phyloP scores from a whole-genome alignment of 345 rosid species.

The Lumnitzera littorea region DNA sequence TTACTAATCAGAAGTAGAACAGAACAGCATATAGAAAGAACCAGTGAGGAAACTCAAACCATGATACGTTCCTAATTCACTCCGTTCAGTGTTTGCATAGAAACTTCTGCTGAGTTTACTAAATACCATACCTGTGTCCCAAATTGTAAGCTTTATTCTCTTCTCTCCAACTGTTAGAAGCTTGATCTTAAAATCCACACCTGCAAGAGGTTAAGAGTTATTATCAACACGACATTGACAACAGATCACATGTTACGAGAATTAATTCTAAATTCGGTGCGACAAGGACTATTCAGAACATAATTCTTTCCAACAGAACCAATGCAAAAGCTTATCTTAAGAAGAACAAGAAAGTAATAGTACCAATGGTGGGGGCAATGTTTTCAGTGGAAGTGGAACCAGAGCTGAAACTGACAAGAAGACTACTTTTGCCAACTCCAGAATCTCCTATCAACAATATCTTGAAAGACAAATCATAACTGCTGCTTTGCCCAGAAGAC shows the following conservation, averaged over 20 bases:
- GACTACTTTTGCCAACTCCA: slow-evolving; percentile 48
- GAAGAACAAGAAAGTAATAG: neutral
- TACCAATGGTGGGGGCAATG: slow-evolving; percentile 45
- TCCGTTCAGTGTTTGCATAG: neutral
- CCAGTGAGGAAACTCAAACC: too few species aligned
- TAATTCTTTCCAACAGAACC: neutral
- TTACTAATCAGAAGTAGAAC: neutral
- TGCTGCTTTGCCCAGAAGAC: slow-evolving; percentile 15
- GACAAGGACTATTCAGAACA: too few species aligned
- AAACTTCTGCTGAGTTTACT: neutral
- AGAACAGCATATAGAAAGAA: neutral
- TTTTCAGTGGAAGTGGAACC: slow-evolving; percentile 25
- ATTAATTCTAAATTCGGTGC: neutral
- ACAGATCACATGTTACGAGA: neutral
- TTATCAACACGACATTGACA: neutral
- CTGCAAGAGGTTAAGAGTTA: slow-evolving; percentile 10
- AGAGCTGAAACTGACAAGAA: slow-evolving; percentile 42
- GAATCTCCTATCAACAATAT: slow-evolving; percentile 52
- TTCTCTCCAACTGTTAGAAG: slow-evolving; percentile 28
- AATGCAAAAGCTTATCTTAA: neutral
- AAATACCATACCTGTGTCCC: slow-evolving; percentile 39
- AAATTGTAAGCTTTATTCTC: slow-evolving; percentile 31
- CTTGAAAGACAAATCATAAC: slow-evolving; percentile 38
- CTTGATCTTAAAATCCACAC: slow-evolving; percentile 43
- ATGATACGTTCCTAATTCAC: too few species aligned